These are phyloP conservation scores for Saxophila tyrrhenica DNA, from an alignment of 495 filamentous ascomycete genomes.

Conservation along the genomic window DNA sequence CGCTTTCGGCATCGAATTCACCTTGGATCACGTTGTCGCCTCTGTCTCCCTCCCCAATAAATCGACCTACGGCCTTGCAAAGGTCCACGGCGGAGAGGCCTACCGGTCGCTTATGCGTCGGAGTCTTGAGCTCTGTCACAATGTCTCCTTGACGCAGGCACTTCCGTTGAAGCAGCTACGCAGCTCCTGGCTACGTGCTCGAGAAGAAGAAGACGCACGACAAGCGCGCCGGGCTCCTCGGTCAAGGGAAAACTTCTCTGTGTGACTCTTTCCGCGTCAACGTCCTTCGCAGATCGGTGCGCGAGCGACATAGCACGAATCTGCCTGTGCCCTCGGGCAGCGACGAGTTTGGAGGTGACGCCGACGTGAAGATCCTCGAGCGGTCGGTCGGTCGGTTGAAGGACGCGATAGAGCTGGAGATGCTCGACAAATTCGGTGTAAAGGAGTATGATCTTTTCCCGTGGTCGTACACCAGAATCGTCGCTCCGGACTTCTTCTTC, in stretches of 20 bases:
- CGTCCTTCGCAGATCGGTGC: not conserved
- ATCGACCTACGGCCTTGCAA: not conserved
- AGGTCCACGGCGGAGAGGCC: not conserved
- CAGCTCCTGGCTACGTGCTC: not conserved
- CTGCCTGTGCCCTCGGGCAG: not conserved
- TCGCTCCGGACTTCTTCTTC: not conserved
- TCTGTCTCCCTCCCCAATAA: not conserved
- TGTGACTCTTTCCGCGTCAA: not conserved
- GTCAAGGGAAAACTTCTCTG: not conserved
- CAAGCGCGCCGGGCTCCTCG: not conserved
- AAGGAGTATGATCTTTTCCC: not conserved
- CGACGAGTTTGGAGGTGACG: not conserved
- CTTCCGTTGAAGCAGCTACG: not conserved
- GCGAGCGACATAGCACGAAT: too few relatives aligned
- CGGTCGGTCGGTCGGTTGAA: not conserved
- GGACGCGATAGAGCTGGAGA: not conserved
- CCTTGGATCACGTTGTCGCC: not conserved
- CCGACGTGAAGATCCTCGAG: not conserved
- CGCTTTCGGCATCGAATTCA: not conserved
- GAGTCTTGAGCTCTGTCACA: not conserved
- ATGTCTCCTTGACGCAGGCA: not conserved
- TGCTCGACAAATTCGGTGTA: too few relatives aligned
- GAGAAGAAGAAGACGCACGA: not conserved
- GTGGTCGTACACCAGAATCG: not conserved
- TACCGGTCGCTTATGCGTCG: not conserved